These are phyloP conservation scores for Dovyalis caffra DNA, from an alignment of 345 rosid genomes.

Conservation along the genomic window DNA sequence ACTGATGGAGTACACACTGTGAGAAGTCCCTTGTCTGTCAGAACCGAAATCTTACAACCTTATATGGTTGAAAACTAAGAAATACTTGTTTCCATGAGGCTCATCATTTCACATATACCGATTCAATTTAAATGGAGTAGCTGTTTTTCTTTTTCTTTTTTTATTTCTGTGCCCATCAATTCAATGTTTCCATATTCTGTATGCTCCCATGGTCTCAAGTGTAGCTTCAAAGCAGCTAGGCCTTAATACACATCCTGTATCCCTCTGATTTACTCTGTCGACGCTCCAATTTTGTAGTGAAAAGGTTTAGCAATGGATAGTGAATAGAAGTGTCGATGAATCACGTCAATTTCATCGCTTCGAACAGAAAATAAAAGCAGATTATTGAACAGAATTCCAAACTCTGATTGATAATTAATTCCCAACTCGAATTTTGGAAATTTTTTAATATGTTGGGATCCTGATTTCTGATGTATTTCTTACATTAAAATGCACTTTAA, in stretches of 20 bases:
- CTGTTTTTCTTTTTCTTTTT: background rate
- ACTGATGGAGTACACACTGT: slow-evolving; percentile 34
- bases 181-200: background rate
- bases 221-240: background rate
- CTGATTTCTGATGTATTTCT: background rate
- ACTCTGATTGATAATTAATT: background rate
- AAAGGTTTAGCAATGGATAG: background rate
- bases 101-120: background rate
- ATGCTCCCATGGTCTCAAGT: background rate
- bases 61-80: slow-evolving; percentile 17
- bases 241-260: background rate
- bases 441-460: background rate
- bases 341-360: background rate
- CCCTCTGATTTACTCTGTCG: background rate
- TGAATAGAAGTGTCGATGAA: background rate
- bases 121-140: background rate
- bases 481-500: too few species aligned
- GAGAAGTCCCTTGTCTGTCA: slow-evolving; percentile 51
- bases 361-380: background rate
- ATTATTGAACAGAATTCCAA: background rate
- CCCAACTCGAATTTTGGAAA: background rate
- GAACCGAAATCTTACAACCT: slow-evolving; percentile 29
- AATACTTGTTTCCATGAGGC: background rate
- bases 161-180: too few species aligned
- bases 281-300: background rate